Percentiles rank a stretch among this genome's conserved stretches.
Conservation (phyloP, 768 basidiomycete genomes). For the Suillus brevipes region DNA sequence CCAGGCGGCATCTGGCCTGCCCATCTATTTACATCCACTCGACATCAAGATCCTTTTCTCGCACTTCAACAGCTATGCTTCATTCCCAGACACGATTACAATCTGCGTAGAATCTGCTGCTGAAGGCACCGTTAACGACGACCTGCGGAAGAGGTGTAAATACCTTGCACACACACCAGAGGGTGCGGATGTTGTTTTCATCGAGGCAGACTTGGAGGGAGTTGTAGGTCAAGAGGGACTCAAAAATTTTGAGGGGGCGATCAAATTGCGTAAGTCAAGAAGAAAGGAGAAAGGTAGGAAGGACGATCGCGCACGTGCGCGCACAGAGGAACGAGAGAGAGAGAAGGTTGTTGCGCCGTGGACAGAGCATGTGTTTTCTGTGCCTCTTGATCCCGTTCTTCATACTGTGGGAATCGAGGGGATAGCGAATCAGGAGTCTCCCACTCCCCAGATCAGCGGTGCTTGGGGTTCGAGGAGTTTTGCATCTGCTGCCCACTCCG, state of each 20-base stretch:
- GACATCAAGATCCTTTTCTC: slow-evolving; percentile 92
- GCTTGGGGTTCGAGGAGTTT: slow-evolving; percentile 84
- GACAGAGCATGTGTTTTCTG: slow-evolving; percentile 13
- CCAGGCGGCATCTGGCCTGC: slow-evolving; percentile 88
- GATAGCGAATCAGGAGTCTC: slow-evolving; percentile 9
- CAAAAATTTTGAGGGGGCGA: slow-evolving; percentile 78
- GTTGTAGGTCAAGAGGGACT: slow-evolving; percentile 79
- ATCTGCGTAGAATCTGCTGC: slow-evolving; percentile 77
- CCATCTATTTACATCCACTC: slow-evolving; percentile 91
- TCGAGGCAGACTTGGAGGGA: slow-evolving; percentile 80
- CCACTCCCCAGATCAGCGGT: slow-evolving; percentile 38
- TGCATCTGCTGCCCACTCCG: slow-evolving; percentile 73
- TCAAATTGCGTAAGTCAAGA: slow-evolving; percentile 71
- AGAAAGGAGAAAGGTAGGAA: slow-evolving; percentile 81
- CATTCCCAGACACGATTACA: slow-evolving; percentile 81
- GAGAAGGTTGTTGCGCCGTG: slow-evolving; percentile 47
- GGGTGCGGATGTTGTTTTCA: slow-evolving; percentile 89
- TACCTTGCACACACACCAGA: slow-evolving; percentile 92
- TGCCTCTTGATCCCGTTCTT: slow-evolving; percentile 11
- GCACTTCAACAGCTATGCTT: slow-evolving; percentile 76
- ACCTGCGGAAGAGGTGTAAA: slow-evolving; percentile 91
- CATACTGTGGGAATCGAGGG: slow-evolving; percentile 19
- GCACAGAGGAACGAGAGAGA: slow-evolving; percentile 74
- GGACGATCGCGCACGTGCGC: slow-evolving; percentile 80
- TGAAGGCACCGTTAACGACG: slow-evolving; percentile 86